phyloP scores from a whole-genome alignment of 179 eudicot species.

The Nepenthes alata region DNA sequence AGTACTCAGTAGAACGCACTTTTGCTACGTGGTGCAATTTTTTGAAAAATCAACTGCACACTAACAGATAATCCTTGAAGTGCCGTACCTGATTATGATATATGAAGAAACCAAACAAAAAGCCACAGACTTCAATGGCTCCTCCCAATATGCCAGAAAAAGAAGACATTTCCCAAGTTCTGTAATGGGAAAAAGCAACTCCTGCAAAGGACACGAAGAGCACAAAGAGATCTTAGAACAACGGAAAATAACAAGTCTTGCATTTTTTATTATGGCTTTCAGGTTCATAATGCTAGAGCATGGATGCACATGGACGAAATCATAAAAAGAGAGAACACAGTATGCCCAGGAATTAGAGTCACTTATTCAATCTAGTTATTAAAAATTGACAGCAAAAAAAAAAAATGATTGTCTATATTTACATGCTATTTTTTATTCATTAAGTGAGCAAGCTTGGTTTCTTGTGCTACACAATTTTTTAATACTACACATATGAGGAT shows the following conservation, averaged over 20 bases:
- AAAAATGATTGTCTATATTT: too few relatives aligned
- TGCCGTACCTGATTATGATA: slow-evolving; percentile 44
- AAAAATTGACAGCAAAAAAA: too few relatives aligned
- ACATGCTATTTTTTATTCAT: too few relatives aligned
- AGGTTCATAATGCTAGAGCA: not conserved
- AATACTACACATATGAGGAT: too few relatives aligned
- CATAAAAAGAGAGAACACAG: too few relatives aligned
- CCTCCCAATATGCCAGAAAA: slow-evolving; percentile 62
- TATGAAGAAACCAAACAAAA: slow-evolving; percentile 54
- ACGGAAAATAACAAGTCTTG: not conserved
- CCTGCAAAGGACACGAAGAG: slow-evolving; percentile 33
- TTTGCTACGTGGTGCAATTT: too few relatives aligned
- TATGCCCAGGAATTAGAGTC: too few relatives aligned
- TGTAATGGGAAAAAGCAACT: slow-evolving; percentile 55
- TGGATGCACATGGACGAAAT: too few relatives aligned
- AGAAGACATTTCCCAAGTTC: slow-evolving; percentile 41
- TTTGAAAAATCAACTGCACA: too few relatives aligned
- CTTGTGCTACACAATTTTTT: too few relatives aligned
- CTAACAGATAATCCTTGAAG: not conserved
- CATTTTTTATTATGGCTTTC: not conserved
- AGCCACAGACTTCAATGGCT: slow-evolving; percentile 48
- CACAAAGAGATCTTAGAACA: not conserved
- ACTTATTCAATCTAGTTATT: too few relatives aligned
- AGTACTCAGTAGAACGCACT: not conserved
- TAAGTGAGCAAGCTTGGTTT: too few relatives aligned